Conservation (phyloP, 2,329 filamentous ascomycete genomes). For the Aureobasidium musti region DNA sequence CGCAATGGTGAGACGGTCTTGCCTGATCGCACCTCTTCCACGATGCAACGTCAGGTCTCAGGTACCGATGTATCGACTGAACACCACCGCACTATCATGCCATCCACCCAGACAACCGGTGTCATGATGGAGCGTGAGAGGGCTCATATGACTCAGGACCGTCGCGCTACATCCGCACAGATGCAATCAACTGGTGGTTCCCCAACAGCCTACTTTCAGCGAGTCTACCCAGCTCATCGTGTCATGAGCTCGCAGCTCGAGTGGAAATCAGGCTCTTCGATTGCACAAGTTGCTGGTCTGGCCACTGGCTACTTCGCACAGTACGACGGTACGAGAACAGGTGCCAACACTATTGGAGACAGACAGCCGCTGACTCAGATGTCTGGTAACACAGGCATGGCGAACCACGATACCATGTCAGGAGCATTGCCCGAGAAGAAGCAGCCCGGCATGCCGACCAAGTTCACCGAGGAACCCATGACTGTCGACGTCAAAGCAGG, state of each 20-base stretch:
- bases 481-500: slow-evolving; percentile 18
- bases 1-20: slow-evolving; percentile 31
- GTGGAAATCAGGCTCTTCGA: slow-evolving; percentile 39
- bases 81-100: background rate
- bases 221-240: slow-evolving; percentile 31
- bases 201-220: slow-evolving; percentile 29
- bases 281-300: slow-evolving; percentile 39
- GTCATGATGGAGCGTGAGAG: slow-evolving; percentile 5
- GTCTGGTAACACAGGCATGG: slow-evolving; percentile 28
- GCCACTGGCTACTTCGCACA: slow-evolving; percentile 41
- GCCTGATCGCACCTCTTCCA: slow-evolving; percentile 33
- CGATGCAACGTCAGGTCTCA: slow-evolving; percentile 31
- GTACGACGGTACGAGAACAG: slow-evolving; percentile 39
- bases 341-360: slow-evolving; percentile 22
- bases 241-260: slow-evolving; percentile 41
- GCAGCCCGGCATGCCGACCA: slow-evolving; percentile 6
- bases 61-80: background rate
- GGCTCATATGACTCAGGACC: slow-evolving; percentile 16
- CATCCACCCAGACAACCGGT: background rate
- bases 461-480: slow-evolving; percentile 32
- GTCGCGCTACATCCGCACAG: slow-evolving; percentile 31
- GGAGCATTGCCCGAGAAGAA: slow-evolving; percentile 21
- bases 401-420: slow-evolving; percentile 11
- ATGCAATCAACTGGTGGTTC: slow-evolving; percentile 22
- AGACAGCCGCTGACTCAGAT: slow-evolving; percentile 29